Base-by-base conservation (phyloP, 1,284 basidiomycete species). In the Tylopilus sp. region DNA sequence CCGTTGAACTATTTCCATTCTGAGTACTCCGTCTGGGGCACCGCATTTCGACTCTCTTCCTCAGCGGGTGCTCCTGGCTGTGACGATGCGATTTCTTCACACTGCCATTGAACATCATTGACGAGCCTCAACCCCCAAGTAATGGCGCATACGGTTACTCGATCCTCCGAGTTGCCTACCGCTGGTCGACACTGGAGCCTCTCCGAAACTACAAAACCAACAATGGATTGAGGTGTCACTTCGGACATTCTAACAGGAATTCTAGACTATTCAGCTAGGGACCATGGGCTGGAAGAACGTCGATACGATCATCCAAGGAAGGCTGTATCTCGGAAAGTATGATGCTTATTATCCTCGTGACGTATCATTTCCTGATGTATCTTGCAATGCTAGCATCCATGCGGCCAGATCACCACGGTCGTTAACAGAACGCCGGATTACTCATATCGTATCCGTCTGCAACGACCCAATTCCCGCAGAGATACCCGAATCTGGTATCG, bases 391-490 rank as follows among this genome's bases (percentile, higher is more conserved):
- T 49, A 90, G 87, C 66, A 77, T 89, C 59, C 76, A 80, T 61
- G 85, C 87, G 48, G 88, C 87, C 40, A 80, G 80, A 57, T 88
- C 88, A 26, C 81, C 88, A 37, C 82, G 88, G 66, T 82, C 85
- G 56, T 76, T 90, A 67, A 79, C 83, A 44, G 88, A 90, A 68
- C 82, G 84, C 56, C 81, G 81, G 54, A 85, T 90, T 60, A 88
- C 86, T 5, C 88, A 90, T 70, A 86, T 90, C 52, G 69, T 90
- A 32, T 89, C 87, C 44, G 85, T 89, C 41, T 89, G 88, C 61
- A 71, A 73, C 48, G 88, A 90, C 56, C 77, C 77, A 7, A 88
- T 90, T 46, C 88, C 88, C 33, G 85, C 86, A 44, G 87, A 90
- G 60, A 71, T 82, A 26, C 85, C 86, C 19, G 82, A 85, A 61